Base-by-base conservation (phyloP, 2,329 filamentous ascomycete genomes). In the Helminthosporium solani region DNA sequence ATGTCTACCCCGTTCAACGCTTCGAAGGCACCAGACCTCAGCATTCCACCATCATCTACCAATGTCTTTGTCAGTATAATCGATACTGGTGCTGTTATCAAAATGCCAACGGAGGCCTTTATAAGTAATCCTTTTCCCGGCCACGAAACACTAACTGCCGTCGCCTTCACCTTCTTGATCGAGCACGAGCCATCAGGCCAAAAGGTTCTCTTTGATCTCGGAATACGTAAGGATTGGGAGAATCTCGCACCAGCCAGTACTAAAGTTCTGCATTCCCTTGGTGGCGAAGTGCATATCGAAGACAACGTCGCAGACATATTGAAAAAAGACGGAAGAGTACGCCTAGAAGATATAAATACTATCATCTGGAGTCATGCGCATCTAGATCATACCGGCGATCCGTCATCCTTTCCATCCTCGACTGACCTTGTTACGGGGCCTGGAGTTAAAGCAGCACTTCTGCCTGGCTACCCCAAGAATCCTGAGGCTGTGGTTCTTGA, bases 351-450 rank as follows among this genome's bases (percentile, higher is more conserved):
- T 0, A 67, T 76, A 27, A 67, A 73, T 33, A 64, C 68, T 18
- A 52, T 75, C 1, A 63, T 75, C 20, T 68, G 66, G 60, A 74
- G 72, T 44, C 76, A 80, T 50, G 75, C 70, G 53, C 63, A 63
- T 35, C 76, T 70, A 60, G 79, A 82, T 54, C 80, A 82, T 45
- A 75, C 73, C 7, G 80, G 79, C 0, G 74, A 81, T 44, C 68
- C 73, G 0, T 70, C 72, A 0, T 64, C 59, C 0, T 82, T 82
- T 39, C 76, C 77, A 0, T 1, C 53, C 0, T 62, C 53, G 1
- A 78, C 77, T 0, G 68, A 74, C 7, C 54, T 83, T 0, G 54
- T 82, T 25, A 78, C 81, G 3, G 80, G 80, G 0, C 74, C 78
- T 0, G 79, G 79, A 0, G 77, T 81, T 58, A 75, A 73, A 38